These are phyloP conservation scores for Baudoinia panamericana DNA, from an alignment of 495 filamentous ascomycete genomes.

Conservation along the genomic window DNA sequence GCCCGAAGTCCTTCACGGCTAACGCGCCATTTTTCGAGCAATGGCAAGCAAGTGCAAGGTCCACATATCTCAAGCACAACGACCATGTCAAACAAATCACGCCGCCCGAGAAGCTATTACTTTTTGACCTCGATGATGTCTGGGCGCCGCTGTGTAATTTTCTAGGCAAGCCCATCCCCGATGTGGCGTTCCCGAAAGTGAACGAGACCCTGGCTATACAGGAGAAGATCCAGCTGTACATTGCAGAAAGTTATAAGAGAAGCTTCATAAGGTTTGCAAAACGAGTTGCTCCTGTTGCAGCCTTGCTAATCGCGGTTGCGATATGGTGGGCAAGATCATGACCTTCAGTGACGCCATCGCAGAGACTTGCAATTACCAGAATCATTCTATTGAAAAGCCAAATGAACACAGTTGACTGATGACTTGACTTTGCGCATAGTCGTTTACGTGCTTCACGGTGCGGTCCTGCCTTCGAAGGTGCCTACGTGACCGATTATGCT, in stretches of 20 bases:
- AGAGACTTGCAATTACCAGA: too few species aligned
- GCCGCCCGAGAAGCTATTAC: constrained; percentile 2
- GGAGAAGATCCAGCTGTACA: constrained; percentile 12
- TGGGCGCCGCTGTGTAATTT: constrained; percentile 19
- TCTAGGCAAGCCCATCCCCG: constrained; percentile 19
- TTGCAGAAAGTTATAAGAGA: constrained; percentile 9
- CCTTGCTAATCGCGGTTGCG: not conserved
- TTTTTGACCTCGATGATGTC: constrained; percentile 1
- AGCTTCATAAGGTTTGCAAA: constrained; percentile 1
- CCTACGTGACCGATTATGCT: too few species aligned
- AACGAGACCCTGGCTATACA: constrained; percentile 16
- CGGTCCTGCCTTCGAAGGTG: too few species aligned
- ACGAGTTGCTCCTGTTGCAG: not conserved
- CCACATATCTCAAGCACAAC: constrained; percentile 7
- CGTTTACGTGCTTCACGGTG: too few species aligned
- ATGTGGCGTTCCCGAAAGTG: constrained; percentile 16
- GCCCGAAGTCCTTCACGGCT: not conserved
- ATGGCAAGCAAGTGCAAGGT: constrained; percentile 1
- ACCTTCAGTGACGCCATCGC: not conserved
- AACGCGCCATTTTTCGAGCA: not conserved
- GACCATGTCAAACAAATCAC: constrained; percentile 9
- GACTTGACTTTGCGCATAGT: too few species aligned
- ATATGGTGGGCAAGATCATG: constrained; percentile 1
- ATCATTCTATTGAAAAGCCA: too few species aligned
- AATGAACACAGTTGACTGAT: too few species aligned